Conservation (phyloP, 768 basidiomycete species). For the Boletellus sp. region DNA sequence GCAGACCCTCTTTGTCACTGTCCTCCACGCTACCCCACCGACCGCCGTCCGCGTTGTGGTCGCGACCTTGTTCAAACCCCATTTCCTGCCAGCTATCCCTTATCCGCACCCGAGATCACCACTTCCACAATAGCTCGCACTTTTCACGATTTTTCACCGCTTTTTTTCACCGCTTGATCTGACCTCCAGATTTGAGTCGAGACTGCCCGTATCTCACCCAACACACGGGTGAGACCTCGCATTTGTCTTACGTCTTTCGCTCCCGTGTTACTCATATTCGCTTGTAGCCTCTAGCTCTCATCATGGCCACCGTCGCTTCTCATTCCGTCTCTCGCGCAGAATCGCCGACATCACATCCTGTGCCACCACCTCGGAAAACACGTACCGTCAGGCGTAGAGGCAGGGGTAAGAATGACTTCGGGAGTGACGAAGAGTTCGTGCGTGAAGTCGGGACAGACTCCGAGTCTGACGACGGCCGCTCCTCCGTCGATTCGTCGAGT, state of each 20-base stretch:
- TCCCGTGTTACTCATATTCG: constrained; percentile 14
- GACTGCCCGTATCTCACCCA: constrained; percentile 29
- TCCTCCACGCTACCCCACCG: constrained; percentile 20
- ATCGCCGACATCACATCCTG: constrained; percentile 34
- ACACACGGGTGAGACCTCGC: constrained; percentile 36
- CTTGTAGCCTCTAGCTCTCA: constrained; percentile 16
- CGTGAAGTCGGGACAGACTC: constrained; percentile 71
- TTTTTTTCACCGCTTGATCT: constrained; percentile 25
- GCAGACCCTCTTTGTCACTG: constrained; percentile 28
- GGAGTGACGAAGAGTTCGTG: constrained; percentile 77
- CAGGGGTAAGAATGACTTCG: constrained; percentile 52
- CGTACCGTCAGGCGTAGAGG: constrained; percentile 58
- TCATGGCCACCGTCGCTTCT: constrained; percentile 47
- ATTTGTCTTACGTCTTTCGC: constrained; percentile 19
- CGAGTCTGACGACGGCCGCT: constrained; percentile 56
- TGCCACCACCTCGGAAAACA: constrained; percentile 33
- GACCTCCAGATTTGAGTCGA: constrained; percentile 18
- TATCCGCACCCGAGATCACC: constrained; percentile 18
- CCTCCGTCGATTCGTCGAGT: constrained; percentile 55
- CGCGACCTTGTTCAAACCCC: constrained; percentile 4
- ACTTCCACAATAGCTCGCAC: not conserved
- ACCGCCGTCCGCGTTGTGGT: constrained; percentile 15
- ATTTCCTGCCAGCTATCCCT: constrained; percentile 2
- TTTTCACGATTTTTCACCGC: constrained; percentile 18
- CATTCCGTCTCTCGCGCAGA: constrained; percentile 30